phyloP scores from a whole-genome alignment of 2,329 filamentous ascomycete species.

The Ophiocordyceps polyrhachis-furcata region DNA sequence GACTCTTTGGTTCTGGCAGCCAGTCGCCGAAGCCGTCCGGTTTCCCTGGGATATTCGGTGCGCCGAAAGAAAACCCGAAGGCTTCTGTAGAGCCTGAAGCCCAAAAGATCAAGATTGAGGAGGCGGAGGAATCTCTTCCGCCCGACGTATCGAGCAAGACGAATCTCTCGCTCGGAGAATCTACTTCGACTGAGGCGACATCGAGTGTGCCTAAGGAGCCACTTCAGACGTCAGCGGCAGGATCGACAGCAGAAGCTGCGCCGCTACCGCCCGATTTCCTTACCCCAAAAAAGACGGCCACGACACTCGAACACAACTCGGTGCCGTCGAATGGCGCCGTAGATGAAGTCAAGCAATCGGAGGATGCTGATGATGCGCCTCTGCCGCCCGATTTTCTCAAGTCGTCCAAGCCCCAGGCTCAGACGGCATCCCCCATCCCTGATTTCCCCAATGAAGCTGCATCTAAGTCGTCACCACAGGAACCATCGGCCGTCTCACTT shows the following conservation, averaged over 20 bases:
- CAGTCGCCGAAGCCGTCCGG: slow-evolving; percentile 8
- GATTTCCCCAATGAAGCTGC: slow-evolving; percentile 20
- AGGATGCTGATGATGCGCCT: slow-evolving; percentile 9
- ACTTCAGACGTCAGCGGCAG: slow-evolving; percentile 11
- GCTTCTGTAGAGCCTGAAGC: slow-evolving; percentile 6
- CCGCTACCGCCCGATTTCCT: slow-evolving; percentile 26
- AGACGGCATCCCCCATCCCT: slow-evolving; percentile 23
- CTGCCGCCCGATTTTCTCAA: slow-evolving; percentile 15
- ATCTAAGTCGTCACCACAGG: slow-evolving; percentile 13
- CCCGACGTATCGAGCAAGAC: slow-evolving; percentile 37
- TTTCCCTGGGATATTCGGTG: slow-evolving; percentile 9
- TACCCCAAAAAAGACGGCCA: slow-evolving; percentile 7
- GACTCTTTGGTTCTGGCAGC: slow-evolving; percentile 13
- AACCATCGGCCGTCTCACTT: slow-evolving; percentile 15
- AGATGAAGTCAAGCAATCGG: slow-evolving; percentile 7
- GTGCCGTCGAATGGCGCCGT: slow-evolving; percentile 16
- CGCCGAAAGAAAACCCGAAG: slow-evolving; percentile 3
- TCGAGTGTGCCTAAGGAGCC: slow-evolving; percentile 15
- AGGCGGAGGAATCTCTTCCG: slow-evolving; percentile 26
- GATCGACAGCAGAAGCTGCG: slow-evolving; percentile 12
- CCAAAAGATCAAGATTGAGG: slow-evolving; percentile 18
- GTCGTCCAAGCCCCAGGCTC: slow-evolving; percentile 4
- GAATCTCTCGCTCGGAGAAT: slow-evolving; percentile 28
- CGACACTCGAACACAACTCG: slow-evolving; percentile 6
- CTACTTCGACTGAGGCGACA: slow-evolving; percentile 30